phyloP scores from a whole-genome alignment of 2,329 filamentous ascomycete species.

The Aureobasidium lini region DNA sequence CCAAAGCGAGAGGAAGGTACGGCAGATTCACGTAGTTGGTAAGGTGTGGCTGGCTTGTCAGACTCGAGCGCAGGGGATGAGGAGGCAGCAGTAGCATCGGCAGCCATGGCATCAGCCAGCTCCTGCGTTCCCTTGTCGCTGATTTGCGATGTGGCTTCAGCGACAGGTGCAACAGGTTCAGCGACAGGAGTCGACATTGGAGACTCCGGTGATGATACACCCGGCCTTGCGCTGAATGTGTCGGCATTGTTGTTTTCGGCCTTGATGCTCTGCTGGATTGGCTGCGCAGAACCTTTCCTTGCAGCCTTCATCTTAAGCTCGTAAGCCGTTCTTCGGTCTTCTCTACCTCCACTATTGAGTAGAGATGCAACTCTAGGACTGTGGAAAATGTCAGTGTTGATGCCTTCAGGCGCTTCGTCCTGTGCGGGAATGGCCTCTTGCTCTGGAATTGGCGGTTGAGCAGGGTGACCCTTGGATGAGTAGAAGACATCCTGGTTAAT shows the following conservation, averaged over 20 bases:
- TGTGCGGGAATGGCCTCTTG: conserved; percentile 23
- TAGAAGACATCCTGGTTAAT: conserved; percentile 53
- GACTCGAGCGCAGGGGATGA: conserved; percentile 16
- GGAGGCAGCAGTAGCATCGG: conserved; percentile 18
- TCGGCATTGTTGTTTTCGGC: conserved; percentile 29
- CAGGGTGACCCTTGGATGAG: conserved; percentile 15
- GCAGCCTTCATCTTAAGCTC: conserved; percentile 24
- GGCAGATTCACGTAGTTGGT: conserved; percentile 77
- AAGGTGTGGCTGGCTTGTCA: conserved; percentile 28
- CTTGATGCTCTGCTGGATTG: conserved; percentile 23
- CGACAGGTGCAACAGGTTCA: background rate
- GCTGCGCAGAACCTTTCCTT: conserved; percentile 24
- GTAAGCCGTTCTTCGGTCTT: conserved; percentile 17
- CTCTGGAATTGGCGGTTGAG: conserved; percentile 21
- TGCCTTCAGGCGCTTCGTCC: conserved; percentile 47
- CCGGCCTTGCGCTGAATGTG: conserved; percentile 24
- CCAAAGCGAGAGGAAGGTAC: conserved; percentile 84
- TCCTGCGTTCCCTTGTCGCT: conserved; percentile 16
- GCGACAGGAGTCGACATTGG: background rate
- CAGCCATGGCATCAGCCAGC: conserved; percentile 28
- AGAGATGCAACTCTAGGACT: conserved; percentile 35
- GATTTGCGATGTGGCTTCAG: conserved; percentile 8
- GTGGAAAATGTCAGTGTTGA: conserved; percentile 56
- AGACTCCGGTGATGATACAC: background rate
- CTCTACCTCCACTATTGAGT: conserved; percentile 12